Base-by-base conservation (phyloP, 176 grass and related monocot species). In the Miscanthus lutarioriparius region DNA sequence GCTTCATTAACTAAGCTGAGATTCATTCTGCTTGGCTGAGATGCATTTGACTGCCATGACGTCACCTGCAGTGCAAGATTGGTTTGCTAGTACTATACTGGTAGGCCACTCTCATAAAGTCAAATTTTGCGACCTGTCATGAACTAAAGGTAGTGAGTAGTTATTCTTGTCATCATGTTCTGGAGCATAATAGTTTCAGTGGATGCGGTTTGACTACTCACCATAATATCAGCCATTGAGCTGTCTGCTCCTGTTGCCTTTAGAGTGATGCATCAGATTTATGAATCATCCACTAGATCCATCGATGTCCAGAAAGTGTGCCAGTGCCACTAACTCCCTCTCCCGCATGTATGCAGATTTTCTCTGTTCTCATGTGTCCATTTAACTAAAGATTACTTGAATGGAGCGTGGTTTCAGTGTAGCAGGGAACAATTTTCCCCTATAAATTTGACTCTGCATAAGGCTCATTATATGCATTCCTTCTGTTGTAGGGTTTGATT, bases 151-250 rank as follows among this genome's bases (percentile, higher is more conserved):
- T 58, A 67, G 65, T 2, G 27, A 67, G 22, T 67, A 67, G 17
- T 86, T 86, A 44, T 14, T 86, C 44, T 43, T 19, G 12, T 59
- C 20, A 40, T 81, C 37, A 74, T 86, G 25, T 78, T 33, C 15
- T 61, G 4, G 6, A 78, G 58, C 37, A 67, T 53, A 43, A 14
- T 77, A 68, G 32, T 28, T 90, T 79, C 25, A 35, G 61, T 86
- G 67, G 88, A 74, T 20, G 39, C 15, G 45, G 58, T 80, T 27
- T 85, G 22, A 48, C 45, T 67, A 53, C 26, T 73, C 65, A 78
- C 12, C 43, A 7, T 33, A 15, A 38, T 5, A 81, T 12, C 8
- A 27, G 70, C 62, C 15, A 30, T 80, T 22, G 62, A 47, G 16
- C 17, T 80, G 64, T 43, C 38, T 81, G 17, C 54, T 67, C n/a